Evolutionary conservation across 1,284 basidiomycete genomes (phyloP), one percentile per base, ranked within the genome.

Genomic region (Boletus hoseneyae): DNA sequence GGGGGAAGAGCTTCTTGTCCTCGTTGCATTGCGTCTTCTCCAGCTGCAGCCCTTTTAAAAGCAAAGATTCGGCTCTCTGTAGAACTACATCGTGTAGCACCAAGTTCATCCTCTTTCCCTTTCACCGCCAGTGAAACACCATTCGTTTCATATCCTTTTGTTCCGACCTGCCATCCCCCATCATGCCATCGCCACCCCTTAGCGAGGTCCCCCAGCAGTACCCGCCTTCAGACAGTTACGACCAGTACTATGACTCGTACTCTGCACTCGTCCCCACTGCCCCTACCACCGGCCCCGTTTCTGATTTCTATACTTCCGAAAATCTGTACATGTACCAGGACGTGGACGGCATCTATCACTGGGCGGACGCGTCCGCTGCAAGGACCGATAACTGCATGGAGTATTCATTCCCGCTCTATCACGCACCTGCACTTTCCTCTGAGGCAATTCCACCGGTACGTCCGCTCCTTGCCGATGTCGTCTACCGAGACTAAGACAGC

Each of bases 281-380:
- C 3, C 3, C 29, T 21, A 25, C 23, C 32, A 27, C 48, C 46
- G 54, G 37, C 13, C 36, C 53, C 36, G 42, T 39, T 34, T 39
- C 64, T n/a, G 62, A 66, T 54, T 55, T 61, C 52, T 64, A 63
- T 43, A 51, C 55, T 0, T 54, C 63, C 11, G 63, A 61, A 55
- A 67, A 66, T 48, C 51, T 66, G 10, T 64, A 55, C 52, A 40
- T 63, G 51, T 68, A 57, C 54, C 66, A 66, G 49, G 66, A 67
- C 49, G 25, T 44, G 23, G 66, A 66, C 35, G 64, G 60, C 50
- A 47, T 52, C 37, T 68, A 67, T 59, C 63, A 54, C 40, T 68
- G 62, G 59, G 40, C 55, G 11, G 65, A 67, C 51, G 64, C 62
- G 23, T 39, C 61, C 33, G 40, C 33, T 18, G 47, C 52, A 25